Base-by-base conservation (phyloP, 2,329 filamentous ascomycete genomes). In the Lizonia empirigonia region DNA sequence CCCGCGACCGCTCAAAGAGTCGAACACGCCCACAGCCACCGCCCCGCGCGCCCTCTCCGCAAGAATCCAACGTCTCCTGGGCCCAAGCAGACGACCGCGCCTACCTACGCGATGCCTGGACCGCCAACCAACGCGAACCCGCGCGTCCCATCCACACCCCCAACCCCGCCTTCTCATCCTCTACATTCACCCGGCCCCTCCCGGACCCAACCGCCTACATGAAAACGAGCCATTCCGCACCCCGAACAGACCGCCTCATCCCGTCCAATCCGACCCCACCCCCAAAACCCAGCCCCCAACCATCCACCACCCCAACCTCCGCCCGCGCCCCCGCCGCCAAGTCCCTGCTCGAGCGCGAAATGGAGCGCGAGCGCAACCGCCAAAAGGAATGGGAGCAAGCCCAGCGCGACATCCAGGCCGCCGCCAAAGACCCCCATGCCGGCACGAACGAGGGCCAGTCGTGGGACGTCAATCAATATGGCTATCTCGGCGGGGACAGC, bases 341-440 rank as follows among this genome's bases (percentile, higher is more conserved):
- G 75, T 88, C 85, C 0, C 78, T 91, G 8, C 80, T 91, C 1
- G 89, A 91, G 74, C 83, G 87, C 22, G 89, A 92, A 73, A 91
- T 91, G 87, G 88, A 92, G 70, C 79, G 87, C 68, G 89, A 92
- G 72, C 80, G 89, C 7, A 84, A 90, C 75, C 79, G 88, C 12
- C 89, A 92, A 74, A 81, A 80, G 48, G 89, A 92, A 69, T 92
- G 90, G 90, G 89, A 94, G 70, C 84, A 89, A 56, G 78, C 84
- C 1, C 90, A 93, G 72, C 79, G 84, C 64, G 84, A 83, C 58
- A 82, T 84, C 15, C 82, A 83, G 18, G 80, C 80, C 47, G 80
- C 82, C 0, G 77, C 78, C 5, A 78, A 77, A 26, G 77, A 81
- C 15, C 73, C 74, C 1, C 80, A 82, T 12, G 85, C 87, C 19